phyloP scores from a whole-genome alignment of 129 eudicot genomes.

The Kitagawia praeruptora region DNA sequence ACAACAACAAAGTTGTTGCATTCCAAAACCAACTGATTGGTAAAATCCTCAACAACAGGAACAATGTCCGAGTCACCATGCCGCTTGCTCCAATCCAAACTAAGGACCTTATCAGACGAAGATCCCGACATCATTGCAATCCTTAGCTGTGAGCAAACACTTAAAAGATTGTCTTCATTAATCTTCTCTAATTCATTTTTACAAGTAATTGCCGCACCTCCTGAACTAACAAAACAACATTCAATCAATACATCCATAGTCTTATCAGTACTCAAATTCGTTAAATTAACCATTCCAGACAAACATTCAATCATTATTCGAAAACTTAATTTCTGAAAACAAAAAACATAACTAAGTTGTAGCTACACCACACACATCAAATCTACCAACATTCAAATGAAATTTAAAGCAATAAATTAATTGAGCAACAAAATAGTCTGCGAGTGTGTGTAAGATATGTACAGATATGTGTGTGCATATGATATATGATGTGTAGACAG shows the following conservation, averaged over 20 bases:
- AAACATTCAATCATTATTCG: not conserved
- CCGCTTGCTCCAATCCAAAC: conserved; percentile 96
- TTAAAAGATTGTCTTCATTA: conserved; percentile 57
- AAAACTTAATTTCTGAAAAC: not conserved
- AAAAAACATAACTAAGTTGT: not conserved
- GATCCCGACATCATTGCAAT: conserved; percentile 48
- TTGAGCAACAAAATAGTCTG: not conserved
- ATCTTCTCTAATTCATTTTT: conserved; percentile 85
- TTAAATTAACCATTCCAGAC: no score
- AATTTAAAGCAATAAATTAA: not conserved
- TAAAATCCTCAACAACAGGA: conserved; percentile 29
- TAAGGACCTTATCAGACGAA: conserved; percentile 33
- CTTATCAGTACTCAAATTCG: not conserved
- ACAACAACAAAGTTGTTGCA: conserved; percentile 59
- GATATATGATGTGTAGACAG: no score
- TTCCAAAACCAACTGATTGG: conserved; percentile 30
- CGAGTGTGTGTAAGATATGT: not conserved
- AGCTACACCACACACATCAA: not conserved
- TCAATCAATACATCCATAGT: not conserved
- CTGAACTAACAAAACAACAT: conserved; percentile 25
- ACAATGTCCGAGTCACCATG: conserved; percentile 37
- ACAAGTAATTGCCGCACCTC: conserved; percentile 93
- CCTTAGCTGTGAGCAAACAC: conserved; percentile 59
- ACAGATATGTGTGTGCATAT: no score
- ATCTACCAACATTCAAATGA: not conserved